A percentile compares a stretch with the other conserved stretches of the same genome.
Evolutionary conservation across 2,329 filamentous ascomycete genomes (phyloP).

Genomic region (Drechslerella stenobrocha): DNA sequence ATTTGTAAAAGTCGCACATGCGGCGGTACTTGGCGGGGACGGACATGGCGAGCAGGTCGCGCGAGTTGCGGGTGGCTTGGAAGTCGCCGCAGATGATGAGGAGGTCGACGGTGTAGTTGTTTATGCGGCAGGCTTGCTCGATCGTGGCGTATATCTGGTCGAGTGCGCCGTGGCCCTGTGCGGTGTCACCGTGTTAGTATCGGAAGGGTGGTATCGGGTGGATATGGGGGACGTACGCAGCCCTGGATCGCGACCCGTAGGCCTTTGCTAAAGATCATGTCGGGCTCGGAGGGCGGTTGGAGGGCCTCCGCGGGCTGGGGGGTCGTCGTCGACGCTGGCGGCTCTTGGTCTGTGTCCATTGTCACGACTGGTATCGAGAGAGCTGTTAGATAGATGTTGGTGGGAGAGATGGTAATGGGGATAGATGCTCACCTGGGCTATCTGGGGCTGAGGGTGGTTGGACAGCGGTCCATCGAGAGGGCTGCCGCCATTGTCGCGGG

Average conservation of each 20-base stretch:
- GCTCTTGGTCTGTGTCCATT: slow-evolving; percentile 23
- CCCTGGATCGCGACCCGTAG: slow-evolving; percentile 83
- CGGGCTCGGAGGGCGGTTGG: slow-evolving; percentile 15
- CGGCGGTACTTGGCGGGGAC: slow-evolving; percentile 84
- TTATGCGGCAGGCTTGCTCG: slow-evolving; percentile 65
- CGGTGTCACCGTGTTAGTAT: slow-evolving; percentile 8
- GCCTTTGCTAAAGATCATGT: slow-evolving; percentile 55
- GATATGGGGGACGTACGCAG: slow-evolving; percentile 65
- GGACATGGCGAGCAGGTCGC: slow-evolving; percentile 84
- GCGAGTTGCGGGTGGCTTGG: slow-evolving; percentile 85
- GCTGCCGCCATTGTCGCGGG: no score
- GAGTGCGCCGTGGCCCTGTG: slow-evolving; percentile 83
- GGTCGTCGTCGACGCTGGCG: slow-evolving; percentile 8
- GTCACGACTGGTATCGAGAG: not conserved
- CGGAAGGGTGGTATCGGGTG: not conserved
- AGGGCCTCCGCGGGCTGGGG: slow-evolving; percentile 8
- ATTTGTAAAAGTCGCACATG: slow-evolving; percentile 90
- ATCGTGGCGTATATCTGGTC: slow-evolving; percentile 88
- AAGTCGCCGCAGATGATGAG: slow-evolving; percentile 97
- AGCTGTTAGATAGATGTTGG: not conserved
- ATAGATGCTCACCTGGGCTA: not conserved
- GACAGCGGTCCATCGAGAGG: not conserved
- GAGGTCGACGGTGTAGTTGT: slow-evolving; percentile 68
- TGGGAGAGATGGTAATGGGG: not conserved
- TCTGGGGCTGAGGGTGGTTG: not conserved